Evolutionary conservation across 371 early-diverging fungal genomes (phyloP), one percentile per base, ranked within the genome.

Genomic region (Cokeromyces recurvatus): DNA sequence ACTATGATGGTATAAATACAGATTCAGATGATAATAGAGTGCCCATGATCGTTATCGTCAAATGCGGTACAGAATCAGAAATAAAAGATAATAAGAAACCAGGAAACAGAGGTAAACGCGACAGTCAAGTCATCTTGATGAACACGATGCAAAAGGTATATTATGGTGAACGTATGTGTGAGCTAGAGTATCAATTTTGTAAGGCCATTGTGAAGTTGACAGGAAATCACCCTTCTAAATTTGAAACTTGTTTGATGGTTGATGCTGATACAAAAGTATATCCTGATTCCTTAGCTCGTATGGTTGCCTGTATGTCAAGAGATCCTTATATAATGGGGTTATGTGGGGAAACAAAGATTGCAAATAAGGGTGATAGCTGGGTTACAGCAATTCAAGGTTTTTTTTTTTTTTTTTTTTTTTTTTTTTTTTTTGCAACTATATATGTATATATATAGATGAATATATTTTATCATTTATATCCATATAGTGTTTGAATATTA

Each of bases 181-280:
- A 90, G 27, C 74, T 99, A 23, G 99, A 99, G 58, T 91, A 86
- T 63, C 98, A 97, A 48, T 76, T 99, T 38, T 98, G 93, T 71
- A 84, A 85, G 55, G 88, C 92, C 32, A 90, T 99, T 54, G 83
- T 86, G 57, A 72, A 75, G 11, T 64, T 93, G n/a, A 82, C 84
- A 11, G 86, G 94, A 9, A 81, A 89, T 5, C 85, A 88, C 43
- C 92, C 97, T 0, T 86, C 89, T 39, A 64, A 70, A 21, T 96
- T 83, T 68, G 95, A 96, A 66, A 79, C 89, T 27, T 86, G 97
- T 43, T 81, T 98, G 43, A 96, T 97, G 94, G 95, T 93, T 36
- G 99, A 98, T 62, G 99, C 99, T 8, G 99, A 98, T 70, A 98
- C 99, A 8, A 85, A 85, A 52, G 88, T 93, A 1, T 78, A 82